Evolutionary conservation across 179 eudicot genomes (phyloP).

Genomic region (Nepenthes alata): DNA sequence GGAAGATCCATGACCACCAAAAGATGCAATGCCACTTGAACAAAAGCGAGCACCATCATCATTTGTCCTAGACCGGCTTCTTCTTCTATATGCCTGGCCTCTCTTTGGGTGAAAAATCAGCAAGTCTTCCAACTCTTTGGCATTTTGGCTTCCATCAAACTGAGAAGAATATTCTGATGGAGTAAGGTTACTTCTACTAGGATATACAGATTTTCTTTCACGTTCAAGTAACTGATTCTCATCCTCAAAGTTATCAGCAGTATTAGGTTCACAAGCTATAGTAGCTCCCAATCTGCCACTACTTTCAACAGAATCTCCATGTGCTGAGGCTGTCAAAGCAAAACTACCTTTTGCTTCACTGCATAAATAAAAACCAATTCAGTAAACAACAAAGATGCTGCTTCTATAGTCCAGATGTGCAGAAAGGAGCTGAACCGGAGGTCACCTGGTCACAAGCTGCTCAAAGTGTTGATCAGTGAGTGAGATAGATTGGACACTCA

Average conservation of each 20-base stretch:
- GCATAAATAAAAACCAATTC: conserved; percentile 10
- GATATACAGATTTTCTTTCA: conserved; percentile 32
- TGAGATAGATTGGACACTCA: conserved; percentile 89
- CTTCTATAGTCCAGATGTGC: neutral
- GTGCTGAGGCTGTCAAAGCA: conserved; percentile 79
- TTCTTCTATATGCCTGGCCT: conserved; percentile 72
- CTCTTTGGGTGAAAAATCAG: conserved; percentile 43
- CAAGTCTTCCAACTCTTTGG: conserved; percentile 40
- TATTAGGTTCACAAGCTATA: conserved; percentile 50
- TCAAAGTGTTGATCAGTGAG: conserved; percentile 61
- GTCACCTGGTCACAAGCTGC: conserved; percentile 60
- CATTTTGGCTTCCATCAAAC: conserved; percentile 39
- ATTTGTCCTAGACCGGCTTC: conserved; percentile 57
- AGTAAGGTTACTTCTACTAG: conserved; percentile 26
- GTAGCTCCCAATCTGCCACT: conserved; percentile 65
- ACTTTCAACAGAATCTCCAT: conserved; percentile 94
- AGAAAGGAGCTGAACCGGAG: neutral
- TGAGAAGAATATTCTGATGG: conserved; percentile 53
- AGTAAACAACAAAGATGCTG: neutral
- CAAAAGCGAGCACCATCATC: conserved; percentile 70
- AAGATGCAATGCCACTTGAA: conserved; percentile 18
- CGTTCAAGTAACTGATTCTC: conserved; percentile 47
- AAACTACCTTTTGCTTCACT: conserved; percentile 98
- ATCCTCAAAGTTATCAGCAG: conserved; percentile 96
- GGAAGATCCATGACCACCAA: conserved; percentile 39